Base-by-base conservation (phyloP, 306 rosid genomes). In the Coriaria nepalensis region DNA sequence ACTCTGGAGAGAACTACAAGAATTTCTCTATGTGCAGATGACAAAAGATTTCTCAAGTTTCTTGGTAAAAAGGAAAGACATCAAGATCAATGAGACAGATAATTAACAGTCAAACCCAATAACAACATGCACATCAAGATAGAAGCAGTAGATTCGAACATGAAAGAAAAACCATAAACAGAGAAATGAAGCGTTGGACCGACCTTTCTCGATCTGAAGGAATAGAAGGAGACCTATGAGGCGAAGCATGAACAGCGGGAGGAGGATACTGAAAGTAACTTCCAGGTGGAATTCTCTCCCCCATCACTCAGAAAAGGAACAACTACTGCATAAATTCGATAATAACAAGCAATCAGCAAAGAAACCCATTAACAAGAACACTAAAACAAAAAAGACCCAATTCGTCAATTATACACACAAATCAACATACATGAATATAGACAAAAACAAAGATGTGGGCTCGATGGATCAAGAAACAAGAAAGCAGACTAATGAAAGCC, bases 211-310 rank as follows among this genome's bases (percentile, higher is more conserved):
- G 93, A 74, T 86, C 96, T 57, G 73, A 53, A 47, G 74, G 63
- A 41, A 78, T 12, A 37, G 94, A 61, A 33, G 74, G 67, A 35
- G 93, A 57, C 75, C 93, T 75, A 29, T 65, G 70, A 2, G 93
- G 96, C 37, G 94, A 82, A 36, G 88, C 88, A 6, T 79, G 93
- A 29, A 80, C 60, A 35, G 67, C 77, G 35, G 81, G 81, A 63
- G 95, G 93, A 70, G 94, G 95, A 68, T 73, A 86, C 63, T 81
- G 96, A 59, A 86, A 86, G 79, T 76, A 86, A 73, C 88, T 86
- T 40, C 85, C 82, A 55, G 74, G 64, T 33, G 83, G 80, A 65
- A 82, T 81, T 79, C 96, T 78, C 72, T 86, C 96, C 56, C 87
- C 93, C 95, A 85, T 85, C 74, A 52, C 39, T 43, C 56, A 55